A percentile compares a stretch with the other conserved stretches of the same genome.
These are phyloP conservation scores for Malus hybrid DNA, from an alignment of 331 rosid species.

Conservation along the genomic window DNA sequence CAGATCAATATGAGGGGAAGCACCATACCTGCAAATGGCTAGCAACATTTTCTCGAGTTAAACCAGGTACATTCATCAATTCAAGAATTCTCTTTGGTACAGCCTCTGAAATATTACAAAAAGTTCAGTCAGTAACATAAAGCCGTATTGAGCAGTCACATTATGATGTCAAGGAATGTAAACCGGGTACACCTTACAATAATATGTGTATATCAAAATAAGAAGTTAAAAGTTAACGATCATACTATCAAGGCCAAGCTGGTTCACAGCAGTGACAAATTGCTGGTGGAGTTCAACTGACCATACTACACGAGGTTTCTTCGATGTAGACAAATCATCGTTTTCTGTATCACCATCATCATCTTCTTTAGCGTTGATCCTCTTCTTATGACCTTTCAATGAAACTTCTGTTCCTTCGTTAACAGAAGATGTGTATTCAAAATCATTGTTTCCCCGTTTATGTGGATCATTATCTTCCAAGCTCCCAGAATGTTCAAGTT, in stretches of 20 bases:
- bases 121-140: conserved; percentile 3
- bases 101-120: conserved; percentile 48
- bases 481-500: conserved; percentile 47
- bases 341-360: conserved; percentile 46
- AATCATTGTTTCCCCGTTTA: conserved; percentile 41
- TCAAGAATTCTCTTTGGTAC: conserved; percentile 59
- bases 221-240: conserved; percentile 8
- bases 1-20: background rate
- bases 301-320: conserved; percentile 64
- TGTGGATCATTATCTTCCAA: conserved; percentile 45
- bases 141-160: background rate
- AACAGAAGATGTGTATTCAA: conserved; percentile 45
- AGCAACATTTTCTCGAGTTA: conserved; percentile 66
- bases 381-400: conserved; percentile 38
- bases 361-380: conserved; percentile 42
- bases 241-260: conserved; percentile 69
- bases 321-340: conserved; percentile 42
- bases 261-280: conserved; percentile 52
- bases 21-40: conserved; percentile 62
- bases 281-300: conserved; percentile 44
- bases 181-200: too few species aligned
- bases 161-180: background rate
- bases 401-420: conserved; percentile 44
- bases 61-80: conserved; percentile 51
- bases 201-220: background rate